phyloP scores from a whole-genome alignment of 805 yeast genomes.

The Millerago galiae region DNA sequence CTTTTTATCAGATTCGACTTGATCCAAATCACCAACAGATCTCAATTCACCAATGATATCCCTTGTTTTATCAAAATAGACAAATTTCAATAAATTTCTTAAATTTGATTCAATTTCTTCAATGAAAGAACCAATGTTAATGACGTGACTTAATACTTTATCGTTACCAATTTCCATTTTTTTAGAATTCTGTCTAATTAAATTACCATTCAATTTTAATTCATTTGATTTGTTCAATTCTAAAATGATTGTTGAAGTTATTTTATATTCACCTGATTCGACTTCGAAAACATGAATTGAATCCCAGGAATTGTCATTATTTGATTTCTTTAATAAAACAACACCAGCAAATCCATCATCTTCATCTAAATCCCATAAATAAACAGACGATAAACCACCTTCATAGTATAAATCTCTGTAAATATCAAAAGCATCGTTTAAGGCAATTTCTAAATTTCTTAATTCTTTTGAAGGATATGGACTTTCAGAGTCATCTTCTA shows the following conservation, averaged over 20 bases:
- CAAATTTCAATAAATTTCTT: conserved; percentile 85
- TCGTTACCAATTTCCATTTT: conserved; percentile 38
- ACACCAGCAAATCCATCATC: conserved; percentile 81
- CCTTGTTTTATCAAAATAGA: conserved; percentile 89
- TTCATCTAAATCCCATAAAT: conserved; percentile 77
- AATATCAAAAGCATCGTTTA: conserved; percentile 87
- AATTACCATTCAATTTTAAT: conserved; percentile 64
- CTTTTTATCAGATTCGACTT: conserved; percentile 2
- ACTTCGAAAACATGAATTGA: conserved; percentile 90
- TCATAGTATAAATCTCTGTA: conserved; percentile 93
- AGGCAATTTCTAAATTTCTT: conserved; percentile 69
- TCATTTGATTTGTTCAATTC: conserved; percentile 41
- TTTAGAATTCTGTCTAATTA: conserved; percentile 77
- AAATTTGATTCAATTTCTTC: conserved; percentile 86
- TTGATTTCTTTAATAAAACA: conserved; percentile 69
- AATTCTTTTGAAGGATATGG: conserved; percentile 65
- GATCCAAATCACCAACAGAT: conserved; percentile 23
- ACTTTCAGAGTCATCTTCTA: conserved; percentile 57
- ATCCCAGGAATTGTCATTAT: conserved; percentile 63
- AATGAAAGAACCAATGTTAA: conserved; percentile 76
- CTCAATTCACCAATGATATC: conserved; percentile 76
- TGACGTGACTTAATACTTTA: conserved; percentile 58
- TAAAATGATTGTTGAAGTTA: conserved; percentile 84
- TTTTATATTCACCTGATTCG: conserved; percentile 44
- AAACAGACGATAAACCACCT: conserved; percentile 86